Evolutionary conservation across 768 basidiomycete genomes (phyloP).

Genomic region (Tulasnella sp.): DNA sequence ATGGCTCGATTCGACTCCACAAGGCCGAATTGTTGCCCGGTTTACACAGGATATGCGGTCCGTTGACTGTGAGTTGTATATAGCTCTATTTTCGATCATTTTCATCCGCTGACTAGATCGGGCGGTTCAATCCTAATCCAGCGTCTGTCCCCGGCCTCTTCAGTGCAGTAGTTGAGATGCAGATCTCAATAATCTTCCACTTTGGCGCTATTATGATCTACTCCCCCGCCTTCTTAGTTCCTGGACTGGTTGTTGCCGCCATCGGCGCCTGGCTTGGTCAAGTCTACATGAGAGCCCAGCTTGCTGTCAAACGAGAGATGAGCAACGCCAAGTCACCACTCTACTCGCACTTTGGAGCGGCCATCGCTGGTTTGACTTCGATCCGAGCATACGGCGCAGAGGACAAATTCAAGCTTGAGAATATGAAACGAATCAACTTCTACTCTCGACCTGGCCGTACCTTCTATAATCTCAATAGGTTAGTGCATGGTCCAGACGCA

Average conservation of each 20-base stretch:
- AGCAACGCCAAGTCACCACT: conserved; percentile 39
- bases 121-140: not conserved
- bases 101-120: not conserved
- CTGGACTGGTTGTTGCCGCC: conserved; percentile 29
- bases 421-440: conserved; percentile 49
- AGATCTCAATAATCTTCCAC: conserved; percentile 29
- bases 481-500: not conserved
- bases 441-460: conserved; percentile 47
- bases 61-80: conserved; percentile 22
- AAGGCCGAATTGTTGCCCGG: conserved; percentile 32
- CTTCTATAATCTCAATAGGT: conserved; percentile 54
- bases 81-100: not conserved
- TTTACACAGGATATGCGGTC: conserved; percentile 31
- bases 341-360: conserved; percentile 39
- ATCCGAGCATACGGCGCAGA: conserved; percentile 41
- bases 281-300: conserved; percentile 40
- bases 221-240: conserved; percentile 29
- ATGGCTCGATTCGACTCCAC: conserved; percentile 32
- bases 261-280: conserved; percentile 38
- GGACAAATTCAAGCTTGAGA: conserved; percentile 34
- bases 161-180: conserved; percentile 21
- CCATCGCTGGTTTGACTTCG: conserved; percentile 35
- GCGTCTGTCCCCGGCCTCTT: not conserved
- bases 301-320: conserved; percentile 41
- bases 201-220: conserved; percentile 29